phyloP scores from a whole-genome alignment of 441 rosid species.

The Mallotus repandus region DNA sequence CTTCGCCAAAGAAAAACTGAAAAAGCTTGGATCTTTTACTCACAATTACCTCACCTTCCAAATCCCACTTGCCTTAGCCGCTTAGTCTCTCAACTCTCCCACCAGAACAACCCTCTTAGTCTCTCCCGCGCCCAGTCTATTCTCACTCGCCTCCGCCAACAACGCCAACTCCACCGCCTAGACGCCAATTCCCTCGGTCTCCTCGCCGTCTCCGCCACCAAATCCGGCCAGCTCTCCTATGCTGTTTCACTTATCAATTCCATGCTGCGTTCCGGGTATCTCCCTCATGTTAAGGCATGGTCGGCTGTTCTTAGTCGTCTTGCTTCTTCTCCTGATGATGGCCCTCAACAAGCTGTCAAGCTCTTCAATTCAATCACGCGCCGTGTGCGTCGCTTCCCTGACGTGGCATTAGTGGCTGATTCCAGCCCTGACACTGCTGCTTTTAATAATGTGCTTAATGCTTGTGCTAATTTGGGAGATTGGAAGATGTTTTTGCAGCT shows the following conservation, averaged over 20 bases:
- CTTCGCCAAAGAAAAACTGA: conserved; percentile 74
- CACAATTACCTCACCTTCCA: conserved; percentile 57
- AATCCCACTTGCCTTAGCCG: conserved; percentile 89
- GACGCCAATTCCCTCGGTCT: conserved; percentile 94
- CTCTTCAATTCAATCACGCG: conserved; percentile 57
- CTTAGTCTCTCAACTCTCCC: conserved; percentile 76
- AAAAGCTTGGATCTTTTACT: conserved; percentile 73
- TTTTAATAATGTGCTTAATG: conserved; percentile 81
- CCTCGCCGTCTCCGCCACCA: conserved; percentile 77
- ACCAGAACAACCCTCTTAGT: conserved; percentile 48
- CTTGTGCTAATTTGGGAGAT: conserved; percentile 84
- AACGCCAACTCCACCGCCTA: conserved; percentile 81
- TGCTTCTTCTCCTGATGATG: conserved; percentile 61
- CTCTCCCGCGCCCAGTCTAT: conserved; percentile 83
- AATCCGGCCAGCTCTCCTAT: conserved; percentile 65
- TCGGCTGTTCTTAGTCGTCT: conserved; percentile 77
- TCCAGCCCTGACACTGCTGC: conserved; percentile 85
- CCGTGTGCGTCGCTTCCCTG: conserved; percentile 49
- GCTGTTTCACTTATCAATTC: conserved; percentile 74
- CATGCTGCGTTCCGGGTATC: conserved; percentile 88
- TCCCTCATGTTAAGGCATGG: conserved; percentile 91
- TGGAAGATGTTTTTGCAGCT: conserved; percentile 50
- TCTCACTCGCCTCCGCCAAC: conserved; percentile 89
- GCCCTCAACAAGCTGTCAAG: conserved; percentile 59
- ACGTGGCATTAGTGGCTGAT: conserved; percentile 47